Base-by-base conservation (phyloP, 768 basidiomycete genomes). In the Brasilioporus rufonigricans region DNA sequence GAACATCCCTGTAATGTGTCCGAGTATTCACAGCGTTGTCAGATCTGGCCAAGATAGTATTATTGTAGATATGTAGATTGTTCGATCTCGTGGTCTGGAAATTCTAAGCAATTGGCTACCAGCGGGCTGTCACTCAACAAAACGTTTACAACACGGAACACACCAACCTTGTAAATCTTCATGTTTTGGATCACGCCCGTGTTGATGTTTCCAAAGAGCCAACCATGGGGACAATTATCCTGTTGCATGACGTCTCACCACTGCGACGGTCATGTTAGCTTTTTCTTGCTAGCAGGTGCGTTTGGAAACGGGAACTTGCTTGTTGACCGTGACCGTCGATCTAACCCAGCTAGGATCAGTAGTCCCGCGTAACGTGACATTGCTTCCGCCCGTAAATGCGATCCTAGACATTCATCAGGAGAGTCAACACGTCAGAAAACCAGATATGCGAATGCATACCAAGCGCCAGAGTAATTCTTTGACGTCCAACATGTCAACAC, bases 311-410 rank as follows among this genome's bases (percentile, higher is more conserved):
- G 19, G 23, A 18, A 33, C 71, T 47, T 52, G 78, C 80, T 31
- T 74, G 74, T 69, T 84, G 81, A 1, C 84, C 85, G 48, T 85
- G 78, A 2, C 73, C 80, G 58, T 85, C 79, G 0, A 86, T 76
- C 83, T 83, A 86, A n/a, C 84, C 80, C 81, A 82, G 4, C 80
- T 55, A 0, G 81, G 43, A 44, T 44, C 26, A 11, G 26, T 27
- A 10, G 64, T 77, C 0, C 85, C 82, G 27, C 80, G 71, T 8
- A 87, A 64, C 11, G 82, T 85, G 43, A 86, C 80, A 51, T 84
- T 85, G 38, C 64, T 77, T 5, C 85, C 82, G 13, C 79, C 81
- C 3, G 67, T 69, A 56, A 44, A 83, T 1, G 77, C 61, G 43
- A 86, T 75, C 84, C 83, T 82, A 52, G 69, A 56, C 16, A 2